Evolutionary conservation across 2,329 filamentous ascomycete species (phyloP).

Genomic region (Coniochaeta sp.): DNA sequence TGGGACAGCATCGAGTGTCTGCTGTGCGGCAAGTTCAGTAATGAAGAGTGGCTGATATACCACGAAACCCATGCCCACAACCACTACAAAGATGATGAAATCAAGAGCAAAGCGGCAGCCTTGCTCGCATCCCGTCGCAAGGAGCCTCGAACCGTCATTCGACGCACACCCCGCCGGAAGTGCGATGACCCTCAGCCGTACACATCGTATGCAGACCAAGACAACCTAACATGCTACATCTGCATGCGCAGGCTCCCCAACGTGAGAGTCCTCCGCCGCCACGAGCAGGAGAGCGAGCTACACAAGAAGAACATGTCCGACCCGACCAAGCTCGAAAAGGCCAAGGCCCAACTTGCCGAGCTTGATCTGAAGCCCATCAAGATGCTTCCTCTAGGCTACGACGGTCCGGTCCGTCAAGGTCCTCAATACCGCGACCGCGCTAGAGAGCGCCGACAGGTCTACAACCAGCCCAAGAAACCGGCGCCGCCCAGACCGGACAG

Average conservation of each 20-base stretch:
- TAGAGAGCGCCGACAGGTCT: slow-evolving; percentile 55
- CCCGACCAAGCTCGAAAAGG: slow-evolving; percentile 17
- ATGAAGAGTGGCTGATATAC: slow-evolving; percentile 22
- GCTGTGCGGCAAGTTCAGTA: slow-evolving; percentile 38
- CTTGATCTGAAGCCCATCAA: slow-evolving; percentile 20
- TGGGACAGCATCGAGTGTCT: slow-evolving; percentile 39
- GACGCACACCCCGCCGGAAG: slow-evolving; percentile 18
- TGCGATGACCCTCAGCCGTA: slow-evolving; percentile 31
- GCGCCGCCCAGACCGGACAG: slow-evolving; percentile 11
- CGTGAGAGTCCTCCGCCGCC: slow-evolving; percentile 29
- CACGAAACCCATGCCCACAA: slow-evolving; percentile 52
- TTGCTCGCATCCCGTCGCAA: slow-evolving; percentile 14
- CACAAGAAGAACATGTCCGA: slow-evolving; percentile 23
- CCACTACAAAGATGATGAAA: slow-evolving; percentile 31
- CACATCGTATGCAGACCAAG: slow-evolving; percentile 48
- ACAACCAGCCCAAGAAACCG: slow-evolving; percentile 53
- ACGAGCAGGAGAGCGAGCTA: slow-evolving; percentile 36
- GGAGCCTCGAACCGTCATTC: slow-evolving; percentile 14
- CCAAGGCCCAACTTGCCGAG: slow-evolving; percentile 21
- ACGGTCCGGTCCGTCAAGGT: slow-evolving; percentile 5
- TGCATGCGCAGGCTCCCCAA: slow-evolving; percentile 33
- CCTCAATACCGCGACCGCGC: slow-evolving; percentile 57
- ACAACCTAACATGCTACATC: slow-evolving; percentile 29
- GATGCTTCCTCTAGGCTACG: slow-evolving; percentile 6
- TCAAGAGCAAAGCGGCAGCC: slow-evolving; percentile 13